Evolutionary conservation across 164 flowering plant genomes (phyloP), one percentile per base, ranked within the genome.

Genomic region (Dillenia suffruticosa): DNA sequence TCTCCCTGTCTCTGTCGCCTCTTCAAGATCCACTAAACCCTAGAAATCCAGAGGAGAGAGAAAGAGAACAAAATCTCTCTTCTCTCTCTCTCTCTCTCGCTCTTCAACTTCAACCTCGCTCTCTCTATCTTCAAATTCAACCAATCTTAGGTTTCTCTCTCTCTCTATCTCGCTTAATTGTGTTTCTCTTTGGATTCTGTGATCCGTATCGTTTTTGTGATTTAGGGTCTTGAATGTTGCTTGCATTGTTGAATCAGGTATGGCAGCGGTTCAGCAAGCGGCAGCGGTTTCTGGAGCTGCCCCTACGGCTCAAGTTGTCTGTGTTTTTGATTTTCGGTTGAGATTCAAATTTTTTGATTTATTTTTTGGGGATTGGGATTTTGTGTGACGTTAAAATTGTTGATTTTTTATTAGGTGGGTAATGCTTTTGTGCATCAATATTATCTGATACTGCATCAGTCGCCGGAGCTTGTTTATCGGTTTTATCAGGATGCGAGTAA

Each of bases 371-470:
- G 16, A 9, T 47, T 19, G 26, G n/a, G 5, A 49, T 52, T 63
- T 17, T 44, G 17, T 49, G 10, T 51, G 54, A 12, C 49, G 49
- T 14, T 51, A 32, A 32, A 32, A 6, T 5, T 32, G 40, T 6
- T 32, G 40, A 32, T 32, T 14, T 17, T 32, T 50, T 45, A n/a
- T 40, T 59, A 90, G 97, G 89, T 90, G 17, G 97, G 87, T 15
- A 79, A 83, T 63, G 95, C 92, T 1, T 90, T 90, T 64, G 91
- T 83, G 55, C 78, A 73, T 17, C 90, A 85, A 60, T 90, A 90
- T 63, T 90, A 88, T 69, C 82, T 69, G 45, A 85, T 88, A 45
- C 72, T 88, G 73, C 87, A 85, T 45, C 79, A 80, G 26, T 83
- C 88, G 1, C 92, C 95, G 2, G 84, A 73, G 71, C 80, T 73